phyloP scores from a whole-genome alignment of 352 stramenopile species.

The Globisporangium heterothallicum region DNA sequence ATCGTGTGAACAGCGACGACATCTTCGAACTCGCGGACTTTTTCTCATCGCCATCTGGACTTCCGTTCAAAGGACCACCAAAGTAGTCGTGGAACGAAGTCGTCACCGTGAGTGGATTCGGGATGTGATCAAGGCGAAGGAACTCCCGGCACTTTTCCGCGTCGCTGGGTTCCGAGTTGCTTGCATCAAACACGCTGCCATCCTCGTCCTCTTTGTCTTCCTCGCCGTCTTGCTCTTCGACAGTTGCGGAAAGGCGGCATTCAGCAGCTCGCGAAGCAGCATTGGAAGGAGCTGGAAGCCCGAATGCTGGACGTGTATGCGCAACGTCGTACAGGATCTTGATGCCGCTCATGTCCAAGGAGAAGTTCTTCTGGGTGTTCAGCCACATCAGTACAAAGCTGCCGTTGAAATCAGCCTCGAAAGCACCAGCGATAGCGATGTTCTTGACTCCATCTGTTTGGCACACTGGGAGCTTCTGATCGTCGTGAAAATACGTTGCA shows the following conservation, averaged over 20 bases:
- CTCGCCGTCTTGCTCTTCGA: conserved; percentile 10
- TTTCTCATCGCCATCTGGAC: not conserved
- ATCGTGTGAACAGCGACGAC: conserved; percentile 44
- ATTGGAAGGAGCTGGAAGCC: conserved; percentile 7
- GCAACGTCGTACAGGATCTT: conserved; percentile 56
- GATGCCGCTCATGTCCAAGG: conserved; percentile 49
- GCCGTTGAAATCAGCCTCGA: conserved; percentile 44
- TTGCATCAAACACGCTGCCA: not conserved
- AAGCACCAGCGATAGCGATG: conserved; percentile 39
- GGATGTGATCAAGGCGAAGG: conserved; percentile 43
- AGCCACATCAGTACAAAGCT: conserved; percentile 74
- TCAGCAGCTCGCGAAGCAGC: not conserved
- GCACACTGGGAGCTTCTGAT: conserved; percentile 40
- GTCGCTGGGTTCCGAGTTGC: conserved; percentile 22
- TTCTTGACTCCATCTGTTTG: conserved; percentile 67
- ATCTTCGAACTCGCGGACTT: conserved; percentile 29
- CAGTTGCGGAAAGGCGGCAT: not conserved
- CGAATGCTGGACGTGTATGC: conserved; percentile 31
- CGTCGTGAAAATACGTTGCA: conserved; percentile 56
- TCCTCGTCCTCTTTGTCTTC: conserved; percentile 7
- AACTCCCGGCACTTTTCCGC: conserved; percentile 52
- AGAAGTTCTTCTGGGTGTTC: conserved; percentile 66
- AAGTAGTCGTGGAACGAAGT: conserved; percentile 75
- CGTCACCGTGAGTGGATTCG: conserved; percentile 65
- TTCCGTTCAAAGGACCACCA: conserved; percentile 5